Percentiles rank a stretch among this genome's conserved stretches.
phyloP scores from a whole-genome alignment of 371 early-diverging fungal genomes.

The Agmasoma carcini region DNA sequence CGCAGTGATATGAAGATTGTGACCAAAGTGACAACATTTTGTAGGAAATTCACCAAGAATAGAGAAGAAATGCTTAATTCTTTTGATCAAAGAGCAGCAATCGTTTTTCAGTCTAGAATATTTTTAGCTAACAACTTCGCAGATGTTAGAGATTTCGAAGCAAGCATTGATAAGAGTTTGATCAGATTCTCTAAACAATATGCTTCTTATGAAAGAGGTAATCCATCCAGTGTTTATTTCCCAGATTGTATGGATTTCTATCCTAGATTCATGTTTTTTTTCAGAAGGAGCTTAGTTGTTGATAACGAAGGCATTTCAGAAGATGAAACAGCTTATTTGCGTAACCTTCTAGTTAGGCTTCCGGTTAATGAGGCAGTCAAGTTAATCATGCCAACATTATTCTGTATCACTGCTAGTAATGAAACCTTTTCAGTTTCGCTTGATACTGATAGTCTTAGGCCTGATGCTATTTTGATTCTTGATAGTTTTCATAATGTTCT shows the following conservation, averaged over 20 bases:
- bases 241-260: conserved; percentile 82
- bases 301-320: conserved; percentile 95
- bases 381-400: conserved; percentile 94
- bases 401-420: conserved; percentile 71
- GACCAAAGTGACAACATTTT: conserved; percentile 48
- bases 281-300: conserved; percentile 84
- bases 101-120: conserved; percentile 90
- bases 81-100: conserved; percentile 96
- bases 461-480: conserved; percentile 78
- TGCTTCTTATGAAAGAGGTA: conserved; percentile 84
- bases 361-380: conserved; percentile 59
- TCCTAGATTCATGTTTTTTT: conserved; percentile 98
- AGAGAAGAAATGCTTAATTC: conserved; percentile 72
- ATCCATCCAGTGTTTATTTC: conserved; percentile 74
- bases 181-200: conserved; percentile 88
- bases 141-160: conserved; percentile 86
- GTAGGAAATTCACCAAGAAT: conserved; percentile 55
- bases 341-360: conserved; percentile 52
- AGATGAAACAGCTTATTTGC: conserved; percentile 92
- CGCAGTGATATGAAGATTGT: conserved; percentile 37
- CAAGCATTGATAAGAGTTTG: conserved; percentile 93
- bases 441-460: conserved; percentile 83
- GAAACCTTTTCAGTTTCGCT: conserved; percentile 79
- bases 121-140: conserved; percentile 88
- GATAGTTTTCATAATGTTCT: conserved; percentile 94